A percentile compares a stretch with the other conserved stretches of the same genome.
Evolutionary conservation across 306 rosid species (phyloP).

Genomic region (Ochetophila trinervis): DNA sequence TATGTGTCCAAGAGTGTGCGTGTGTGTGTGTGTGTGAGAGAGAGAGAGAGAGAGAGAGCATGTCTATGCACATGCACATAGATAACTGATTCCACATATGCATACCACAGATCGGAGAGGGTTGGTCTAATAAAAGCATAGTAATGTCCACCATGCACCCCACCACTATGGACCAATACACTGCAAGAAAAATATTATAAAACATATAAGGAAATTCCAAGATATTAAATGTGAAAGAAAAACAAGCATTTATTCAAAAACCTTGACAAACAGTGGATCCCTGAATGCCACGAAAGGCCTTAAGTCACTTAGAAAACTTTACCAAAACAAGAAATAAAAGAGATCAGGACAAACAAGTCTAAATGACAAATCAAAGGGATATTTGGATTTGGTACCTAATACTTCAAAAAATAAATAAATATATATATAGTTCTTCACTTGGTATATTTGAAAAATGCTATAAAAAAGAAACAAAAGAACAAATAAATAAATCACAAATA

Average conservation of each 20-base stretch:
- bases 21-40: not conserved
- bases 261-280: not conserved
- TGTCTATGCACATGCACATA: not conserved
- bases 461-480: no score
- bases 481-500: no score
- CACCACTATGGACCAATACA: constrained; percentile 94
- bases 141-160: constrained; percentile 97
- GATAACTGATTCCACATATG: not conserved
- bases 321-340: no score
- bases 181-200: constrained; percentile 39
- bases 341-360: no score
- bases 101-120: constrained; percentile 87
- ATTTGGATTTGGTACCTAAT: no score
- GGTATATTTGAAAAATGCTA: no score
- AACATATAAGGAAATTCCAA: not conserved
- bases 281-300: not conserved
- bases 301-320: not conserved
- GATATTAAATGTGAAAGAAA: not conserved
- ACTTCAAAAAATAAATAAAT: no score
- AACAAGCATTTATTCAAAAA: not conserved
- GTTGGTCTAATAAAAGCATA: constrained; percentile 90
- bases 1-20: not conserved
- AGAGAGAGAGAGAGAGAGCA: not conserved
- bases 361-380: no score
- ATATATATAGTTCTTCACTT: no score